phyloP scores from a whole-genome alignment of 202 grass and related monocot genomes.

The Thinopyrum obtusiflorum region DNA sequence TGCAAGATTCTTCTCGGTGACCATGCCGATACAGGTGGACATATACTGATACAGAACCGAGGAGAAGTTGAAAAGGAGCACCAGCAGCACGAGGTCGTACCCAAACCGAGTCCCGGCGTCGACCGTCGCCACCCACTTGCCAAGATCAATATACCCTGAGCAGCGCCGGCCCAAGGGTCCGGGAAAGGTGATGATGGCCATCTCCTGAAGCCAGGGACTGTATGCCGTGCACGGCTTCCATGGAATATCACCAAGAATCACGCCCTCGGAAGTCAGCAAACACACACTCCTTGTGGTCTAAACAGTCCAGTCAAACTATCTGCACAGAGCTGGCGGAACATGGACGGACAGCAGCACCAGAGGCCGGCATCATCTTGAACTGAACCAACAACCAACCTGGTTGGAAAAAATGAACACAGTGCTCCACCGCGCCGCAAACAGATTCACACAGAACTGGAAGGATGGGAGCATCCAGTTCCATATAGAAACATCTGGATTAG shows the following conservation, averaged over 20 bases:
- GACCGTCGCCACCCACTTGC: slow-evolving; percentile 62
- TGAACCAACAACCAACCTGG: not conserved
- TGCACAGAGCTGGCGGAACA: not conserved
- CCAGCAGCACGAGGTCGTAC: slow-evolving; percentile 66
- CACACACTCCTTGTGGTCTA: not conserved
- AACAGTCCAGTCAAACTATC: not conserved
- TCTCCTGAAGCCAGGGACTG: slow-evolving; percentile 35
- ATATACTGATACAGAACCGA: slow-evolving; percentile 78
- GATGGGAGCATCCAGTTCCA: not conserved
- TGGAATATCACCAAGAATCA: not conserved
- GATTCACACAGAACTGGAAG: not conserved
- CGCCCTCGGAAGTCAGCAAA: not conserved
- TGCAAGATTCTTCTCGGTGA: slow-evolving; percentile 73
- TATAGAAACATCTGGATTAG: not conserved
- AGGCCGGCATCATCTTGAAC: not conserved
- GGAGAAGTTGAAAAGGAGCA: slow-evolving; percentile 76
- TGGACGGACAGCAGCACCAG: not conserved
- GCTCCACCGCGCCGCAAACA: not conserved
- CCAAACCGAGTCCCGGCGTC: slow-evolving; percentile 71
- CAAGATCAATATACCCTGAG: slow-evolving; percentile 82
- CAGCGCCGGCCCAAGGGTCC: slow-evolving; percentile 56
- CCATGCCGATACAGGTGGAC: slow-evolving; percentile 51
- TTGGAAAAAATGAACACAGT: not conserved
- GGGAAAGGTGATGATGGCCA: slow-evolving; percentile 35
- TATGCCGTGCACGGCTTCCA: slow-evolving; percentile 22